Evolutionary conservation across 768 basidiomycete species (phyloP), one percentile per base, ranked within the genome.

Genomic region (Leccinum subgranulosum): DNA sequence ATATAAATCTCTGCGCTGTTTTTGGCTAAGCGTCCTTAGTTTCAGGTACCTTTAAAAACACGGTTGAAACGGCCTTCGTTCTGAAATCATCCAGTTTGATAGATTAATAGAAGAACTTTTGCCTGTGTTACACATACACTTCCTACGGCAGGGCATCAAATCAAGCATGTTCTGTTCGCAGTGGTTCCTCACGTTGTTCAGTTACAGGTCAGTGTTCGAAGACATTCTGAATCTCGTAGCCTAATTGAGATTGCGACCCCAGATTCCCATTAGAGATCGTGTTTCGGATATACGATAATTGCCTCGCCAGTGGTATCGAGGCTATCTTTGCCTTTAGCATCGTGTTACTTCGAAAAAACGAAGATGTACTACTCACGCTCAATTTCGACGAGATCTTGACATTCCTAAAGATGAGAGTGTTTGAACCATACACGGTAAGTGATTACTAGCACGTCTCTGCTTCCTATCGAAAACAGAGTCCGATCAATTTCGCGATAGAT

Each of bases 161-260:
- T 94, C 93, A 48, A 95, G 90, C 75, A 98, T 99, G 94, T 98
- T 90, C 69, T 96, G 93, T 67, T 94, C 92, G 14, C 97, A 98
- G 62, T 99, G 97, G 97, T 98, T 98, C 73, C 78, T 99, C 69
- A 98, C 97, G 0, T 75, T 99, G 70, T 98, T 98, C 77, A 92
- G 92, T 68, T 98, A 96, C 73, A 85, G 92, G 92, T 88, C 67
- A 6, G 7, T 25, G 27, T 28, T 28, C 9, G 34, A 29, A 53
- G 19, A 31, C 17, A 15, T 34, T n/a, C 53, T 12, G 4, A n/a
- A n/a, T n/a, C 2, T 36, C 41, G 3, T 49, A 14, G 27, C 34
- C 29, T 31, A 23, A 17, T 43, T 49, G 34, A 59, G 17, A 33
- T 29, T 27, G 15, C 10, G 31, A 27, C 17, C 12, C 11, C 64